phyloP scores from a whole-genome alignment of 139 green algal genomes.

The Micractinium conductrix region DNA sequence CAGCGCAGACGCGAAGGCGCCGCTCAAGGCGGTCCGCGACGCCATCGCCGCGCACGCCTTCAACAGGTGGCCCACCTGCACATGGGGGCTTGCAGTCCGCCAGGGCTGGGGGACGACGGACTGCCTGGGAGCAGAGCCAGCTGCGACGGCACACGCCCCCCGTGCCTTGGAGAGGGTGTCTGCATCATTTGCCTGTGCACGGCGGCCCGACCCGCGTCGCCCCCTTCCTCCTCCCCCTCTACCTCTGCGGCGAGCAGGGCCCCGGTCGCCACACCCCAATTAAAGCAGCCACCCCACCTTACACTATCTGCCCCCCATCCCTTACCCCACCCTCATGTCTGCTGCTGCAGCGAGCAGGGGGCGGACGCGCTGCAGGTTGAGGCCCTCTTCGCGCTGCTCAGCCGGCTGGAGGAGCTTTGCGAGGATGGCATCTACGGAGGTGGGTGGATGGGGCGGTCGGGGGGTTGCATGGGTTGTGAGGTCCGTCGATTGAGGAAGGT shows the following conservation, averaged over 20 bases:
- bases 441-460: background rate
- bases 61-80: background rate
- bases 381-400: constrained; percentile 31
- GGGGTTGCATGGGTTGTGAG: too few species aligned
- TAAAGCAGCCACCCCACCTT: too few species aligned
- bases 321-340: too few species aligned
- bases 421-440: constrained; percentile 21
- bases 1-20: constrained; percentile 32
- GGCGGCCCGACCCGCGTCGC: too few species aligned
- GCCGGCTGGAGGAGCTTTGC: constrained; percentile 27
- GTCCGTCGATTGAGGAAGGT: background rate
- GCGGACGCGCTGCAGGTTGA: constrained; percentile 25
- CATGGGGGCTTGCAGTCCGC: background rate
- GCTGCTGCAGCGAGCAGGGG: background rate
- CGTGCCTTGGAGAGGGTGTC: too few species aligned
- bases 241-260: too few species aligned
- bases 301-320: too few species aligned
- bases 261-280: too few species aligned
- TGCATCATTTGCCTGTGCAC: too few species aligned
- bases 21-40: constrained; percentile 43
- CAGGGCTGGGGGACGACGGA: too few species aligned
- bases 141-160: too few species aligned
- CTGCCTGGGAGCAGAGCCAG: too few species aligned
- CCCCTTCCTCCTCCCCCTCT: background rate
- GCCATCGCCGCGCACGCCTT: constrained; percentile 22